These are phyloP conservation scores for Trypethelium eluteriae DNA, from an alignment of 495 filamentous ascomycete species.

Conservation along the genomic window DNA sequence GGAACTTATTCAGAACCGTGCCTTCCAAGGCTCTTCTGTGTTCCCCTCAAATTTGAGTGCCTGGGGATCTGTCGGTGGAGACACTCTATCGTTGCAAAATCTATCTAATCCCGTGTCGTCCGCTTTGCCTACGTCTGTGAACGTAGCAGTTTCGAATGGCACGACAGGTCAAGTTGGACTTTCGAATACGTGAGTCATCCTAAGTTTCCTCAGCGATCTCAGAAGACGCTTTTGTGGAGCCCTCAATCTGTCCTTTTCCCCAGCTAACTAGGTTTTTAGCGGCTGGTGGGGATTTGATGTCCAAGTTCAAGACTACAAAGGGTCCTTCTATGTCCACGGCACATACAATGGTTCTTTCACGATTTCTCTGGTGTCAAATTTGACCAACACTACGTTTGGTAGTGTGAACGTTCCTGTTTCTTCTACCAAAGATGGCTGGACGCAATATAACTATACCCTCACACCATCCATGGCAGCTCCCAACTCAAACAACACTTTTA, in stretches of 20 bases:
- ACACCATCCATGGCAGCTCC: slow-evolving; percentile 33
- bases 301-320: slow-evolving; percentile 29
- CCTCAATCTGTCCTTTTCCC: neutral
- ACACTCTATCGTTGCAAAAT: slow-evolving; percentile 44
- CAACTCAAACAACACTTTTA: slow-evolving; percentile 34
- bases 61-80: slow-evolving; percentile 50
- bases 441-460: slow-evolving; percentile 41
- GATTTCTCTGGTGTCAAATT: slow-evolving; percentile 40
- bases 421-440: slow-evolving; percentile 39
- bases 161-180: slow-evolving; percentile 20
- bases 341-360: slow-evolving; percentile 29
- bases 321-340: slow-evolving; percentile 34
- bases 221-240: neutral
- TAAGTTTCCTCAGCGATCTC: neutral
- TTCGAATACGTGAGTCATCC: slow-evolving; percentile 1
- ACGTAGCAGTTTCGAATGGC: slow-evolving; percentile 37
- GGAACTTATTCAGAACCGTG: slow-evolving; percentile 64
- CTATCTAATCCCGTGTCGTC: slow-evolving; percentile 43
- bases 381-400: slow-evolving; percentile 43
- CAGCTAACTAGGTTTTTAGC: slow-evolving; percentile 1
- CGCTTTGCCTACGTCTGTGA: slow-evolving; percentile 52
- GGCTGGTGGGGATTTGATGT: slow-evolving; percentile 27
- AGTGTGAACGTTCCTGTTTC: slow-evolving; percentile 35
- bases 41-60: slow-evolving; percentile 39
- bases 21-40: slow-evolving; percentile 50